A percentile compares a stretch with the other conserved stretches of the same genome.
phyloP scores from a whole-genome alignment of 2,329 filamentous ascomycete species.

The Aureobasidium sp. region DNA sequence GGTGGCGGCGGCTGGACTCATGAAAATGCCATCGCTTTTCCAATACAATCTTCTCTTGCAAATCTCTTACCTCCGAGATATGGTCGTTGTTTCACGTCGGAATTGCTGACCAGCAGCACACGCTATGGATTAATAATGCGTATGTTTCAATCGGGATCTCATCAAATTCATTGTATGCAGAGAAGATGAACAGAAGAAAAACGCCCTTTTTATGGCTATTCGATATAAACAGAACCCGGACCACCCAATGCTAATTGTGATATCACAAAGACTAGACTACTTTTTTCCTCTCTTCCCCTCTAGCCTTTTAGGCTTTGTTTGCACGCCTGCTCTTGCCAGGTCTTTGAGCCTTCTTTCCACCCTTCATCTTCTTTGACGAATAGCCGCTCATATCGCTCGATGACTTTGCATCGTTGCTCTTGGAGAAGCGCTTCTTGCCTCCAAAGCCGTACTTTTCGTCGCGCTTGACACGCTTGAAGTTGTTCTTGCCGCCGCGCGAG shows the following conservation, averaged over 20 bases:
- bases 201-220: neutral
- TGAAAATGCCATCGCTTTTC: neutral
- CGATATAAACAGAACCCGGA: neutral
- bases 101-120: neutral
- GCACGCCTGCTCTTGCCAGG: conserved; percentile 32
- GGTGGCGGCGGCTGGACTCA: neutral
- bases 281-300: neutral
- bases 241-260: neutral
- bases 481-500: conserved; percentile 34
- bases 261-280: neutral
- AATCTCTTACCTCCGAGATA: too few species aligned
- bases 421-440: conserved; percentile 84
- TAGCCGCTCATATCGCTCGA: conserved; percentile 75
- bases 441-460: conserved; percentile 92
- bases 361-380: conserved; percentile 80
- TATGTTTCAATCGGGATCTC: neutral
- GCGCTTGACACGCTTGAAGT: conserved; percentile 78
- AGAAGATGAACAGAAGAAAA: neutral
- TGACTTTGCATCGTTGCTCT: conserved; percentile 82
- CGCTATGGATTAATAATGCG: neutral
- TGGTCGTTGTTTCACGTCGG: too few species aligned
- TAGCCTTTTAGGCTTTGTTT: conserved; percentile 8
- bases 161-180: too few species aligned
- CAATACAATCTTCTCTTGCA: neutral
- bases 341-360: conserved; percentile 23